Base-by-base conservation (phyloP, 139 green algal species). In the Volvox reticuliferus region DNA sequence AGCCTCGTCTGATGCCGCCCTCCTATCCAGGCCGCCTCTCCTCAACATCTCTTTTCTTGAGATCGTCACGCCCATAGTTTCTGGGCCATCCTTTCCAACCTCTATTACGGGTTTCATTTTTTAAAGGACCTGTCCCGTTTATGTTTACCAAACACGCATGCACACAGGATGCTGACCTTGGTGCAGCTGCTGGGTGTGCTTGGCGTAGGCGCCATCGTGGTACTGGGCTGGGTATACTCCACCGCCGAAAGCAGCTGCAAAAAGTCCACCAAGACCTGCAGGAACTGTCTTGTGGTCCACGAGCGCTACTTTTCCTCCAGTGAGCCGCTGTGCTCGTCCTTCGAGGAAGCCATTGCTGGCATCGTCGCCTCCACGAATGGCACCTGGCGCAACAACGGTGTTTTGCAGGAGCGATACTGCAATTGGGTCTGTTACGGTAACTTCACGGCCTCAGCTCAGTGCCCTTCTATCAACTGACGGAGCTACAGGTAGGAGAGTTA, bases 181-280 rank as follows among this genome's bases (percentile, higher is more conserved):
- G n/a, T 89, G 1, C 68, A 89, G 68, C 17, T 89, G 13, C 2
- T 68, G 14, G 68, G 84, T 36, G 44, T 80, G 32, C 2, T 89
- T 0, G 84, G 61, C 2, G 84, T 89, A 37, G 84, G 84, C 68
- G 84, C 37, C 36, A 89, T 89, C 36, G 84, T 89, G n/a, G 84
- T 90, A 44, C 71, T 90, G n/a, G 86, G 86, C 50, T 83, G 71
- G 71, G 22, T 84, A 14, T n/a, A 77, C 36, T 90, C 86, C 18
- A 75, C 86, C 19, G 16, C 26, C 22, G 22, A 90, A 17, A 37
- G 37, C 71, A 83, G 32, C n/a, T 90, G 86, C 86, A 76, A 61
- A 50, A 90, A 90, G 86, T 17, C 71, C 28, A 73, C 68, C 36
- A 89, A 89, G 68, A 81, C 84, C 68, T 89, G 84, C 84, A 89